Evolutionary conservation across 1,284 basidiomycete species (phyloP), one percentile per base, ranked within the genome.

Genomic region (Trametes versicolor): DNA sequence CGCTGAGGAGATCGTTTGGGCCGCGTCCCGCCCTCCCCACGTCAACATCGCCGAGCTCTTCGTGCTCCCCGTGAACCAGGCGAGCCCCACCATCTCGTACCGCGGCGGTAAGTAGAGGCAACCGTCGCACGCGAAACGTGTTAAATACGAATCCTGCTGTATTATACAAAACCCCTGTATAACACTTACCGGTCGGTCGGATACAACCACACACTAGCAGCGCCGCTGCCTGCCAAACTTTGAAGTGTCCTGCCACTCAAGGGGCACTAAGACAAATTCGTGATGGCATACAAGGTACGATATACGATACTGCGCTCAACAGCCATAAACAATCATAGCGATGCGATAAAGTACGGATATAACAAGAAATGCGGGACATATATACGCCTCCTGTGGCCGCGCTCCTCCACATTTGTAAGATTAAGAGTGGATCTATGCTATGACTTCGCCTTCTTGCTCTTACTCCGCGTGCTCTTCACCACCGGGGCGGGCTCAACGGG

Each of bases 1-100:
- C 59, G 97, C 97, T 1, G 97, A 99, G 78, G 96, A 99, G 79
- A 97, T 99, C 73, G 96, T 98, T 13, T 99, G 96, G 96, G 90
- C 91, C 21, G 96, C 97, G 21, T 85, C 91, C 15, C 90, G 96
- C 36, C 94, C 94, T 23, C 83, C 92, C 32, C 94, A 96, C 73
- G 92, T 96, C 56, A 94, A 96, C 75, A 83, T 96, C 53, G 95
- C 94, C 2, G 91, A 95, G 75, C 79, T 93, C 17, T 87, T 89
- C 68, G 85, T 95, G 53, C 86, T 94, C 69, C 93, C 92, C 1
- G 90, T 92, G 36, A 94, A 94, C 76, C 94, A 95, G 80, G 93
- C 93, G 34, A 84, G 85, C 67, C 85, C 92, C 27, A 87, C 83
- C n/a, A 77, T 89, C 69, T 83, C 78, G 67, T 87, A 88, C 78